Evolutionary conservation across 164 flowering plant genomes (phyloP).

Genomic region (Hamamelis virginiana): DNA sequence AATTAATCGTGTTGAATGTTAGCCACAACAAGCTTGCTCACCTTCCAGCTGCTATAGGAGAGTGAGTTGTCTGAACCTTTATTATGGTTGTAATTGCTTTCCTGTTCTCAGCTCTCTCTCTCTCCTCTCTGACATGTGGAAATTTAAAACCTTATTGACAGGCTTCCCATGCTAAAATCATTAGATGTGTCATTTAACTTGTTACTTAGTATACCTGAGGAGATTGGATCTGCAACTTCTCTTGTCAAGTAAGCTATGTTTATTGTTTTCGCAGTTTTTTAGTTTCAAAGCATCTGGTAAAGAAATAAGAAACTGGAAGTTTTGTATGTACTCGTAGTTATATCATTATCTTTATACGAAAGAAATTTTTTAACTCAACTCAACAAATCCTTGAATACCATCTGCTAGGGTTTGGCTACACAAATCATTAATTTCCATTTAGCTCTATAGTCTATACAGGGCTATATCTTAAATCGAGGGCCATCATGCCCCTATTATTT

Average conservation of each 20-base stretch:
- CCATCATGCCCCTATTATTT: background rate
- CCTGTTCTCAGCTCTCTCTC: background rate
- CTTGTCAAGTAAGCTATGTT: conserved; percentile 71
- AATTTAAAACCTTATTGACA: conserved; percentile 25
- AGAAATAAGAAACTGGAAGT: background rate
- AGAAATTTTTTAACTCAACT: background rate
- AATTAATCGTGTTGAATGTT: conserved; percentile 66
- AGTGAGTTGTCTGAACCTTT: conserved; percentile 48
- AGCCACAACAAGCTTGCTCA: conserved; percentile 82
- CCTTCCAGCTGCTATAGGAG: conserved; percentile 90
- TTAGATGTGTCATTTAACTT: conserved; percentile 80
- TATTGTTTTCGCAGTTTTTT: background rate
- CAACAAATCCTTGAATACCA: too few relatives aligned
- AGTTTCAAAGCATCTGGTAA: background rate
- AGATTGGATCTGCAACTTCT: conserved; percentile 76
- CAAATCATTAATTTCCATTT: too few relatives aligned
- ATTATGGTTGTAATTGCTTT: background rate
- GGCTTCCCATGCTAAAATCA: conserved; percentile 76
- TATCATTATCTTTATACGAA: background rate
- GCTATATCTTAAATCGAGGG: background rate
- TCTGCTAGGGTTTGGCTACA: too few relatives aligned
- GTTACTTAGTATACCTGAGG: conserved; percentile 60
- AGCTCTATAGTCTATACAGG: background rate
- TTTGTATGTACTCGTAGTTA: background rate
- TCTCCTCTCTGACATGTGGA: background rate